Evolutionary conservation across 2,329 filamentous ascomycete species (phyloP).

Genomic region (Clonostachys sp.): DNA sequence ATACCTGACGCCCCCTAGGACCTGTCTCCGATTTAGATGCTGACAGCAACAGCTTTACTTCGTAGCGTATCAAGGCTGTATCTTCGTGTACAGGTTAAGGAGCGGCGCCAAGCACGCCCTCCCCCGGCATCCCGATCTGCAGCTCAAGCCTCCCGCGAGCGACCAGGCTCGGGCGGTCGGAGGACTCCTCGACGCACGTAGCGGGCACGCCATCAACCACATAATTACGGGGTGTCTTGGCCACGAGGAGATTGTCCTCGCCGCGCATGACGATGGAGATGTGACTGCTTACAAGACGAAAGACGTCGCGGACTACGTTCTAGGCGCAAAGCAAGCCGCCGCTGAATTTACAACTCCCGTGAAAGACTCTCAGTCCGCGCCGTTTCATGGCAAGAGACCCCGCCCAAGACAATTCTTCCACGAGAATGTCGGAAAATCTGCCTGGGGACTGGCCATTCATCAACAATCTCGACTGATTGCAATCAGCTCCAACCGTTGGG

Average conservation of each 20-base stretch:
- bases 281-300: conserved; percentile 65
- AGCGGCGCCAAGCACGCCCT: conserved; percentile 39
- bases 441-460: conserved; percentile 88
- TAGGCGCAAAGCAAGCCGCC: conserved; percentile 5
- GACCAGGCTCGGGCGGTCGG: conserved; percentile 29
- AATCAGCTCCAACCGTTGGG: conserved; percentile 69
- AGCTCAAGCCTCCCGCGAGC: conserved; percentile 39
- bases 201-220: conserved; percentile 64
- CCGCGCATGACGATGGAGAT: conserved; percentile 72
- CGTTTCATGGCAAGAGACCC: conserved; percentile 8
- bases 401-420: conserved; percentile 57
- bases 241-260: conserved; percentile 61
- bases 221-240: conserved; percentile 67
- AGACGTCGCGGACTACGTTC: conserved; percentile 39
- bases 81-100: conserved; percentile 52
- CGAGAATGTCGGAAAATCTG: conserved; percentile 71
- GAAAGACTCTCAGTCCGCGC: conserved; percentile 1
- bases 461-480: conserved; percentile 78
- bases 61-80: conserved; percentile 49
- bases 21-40: no score
- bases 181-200: conserved; percentile 46
- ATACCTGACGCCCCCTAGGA: conserved; percentile 5
- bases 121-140: conserved; percentile 39
- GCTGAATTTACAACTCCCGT: background rate
- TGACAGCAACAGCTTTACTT: conserved; percentile 47